Conservation (phyloP, 2,329 filamentous ascomycete species). For the Apiospora arundinis region DNA sequence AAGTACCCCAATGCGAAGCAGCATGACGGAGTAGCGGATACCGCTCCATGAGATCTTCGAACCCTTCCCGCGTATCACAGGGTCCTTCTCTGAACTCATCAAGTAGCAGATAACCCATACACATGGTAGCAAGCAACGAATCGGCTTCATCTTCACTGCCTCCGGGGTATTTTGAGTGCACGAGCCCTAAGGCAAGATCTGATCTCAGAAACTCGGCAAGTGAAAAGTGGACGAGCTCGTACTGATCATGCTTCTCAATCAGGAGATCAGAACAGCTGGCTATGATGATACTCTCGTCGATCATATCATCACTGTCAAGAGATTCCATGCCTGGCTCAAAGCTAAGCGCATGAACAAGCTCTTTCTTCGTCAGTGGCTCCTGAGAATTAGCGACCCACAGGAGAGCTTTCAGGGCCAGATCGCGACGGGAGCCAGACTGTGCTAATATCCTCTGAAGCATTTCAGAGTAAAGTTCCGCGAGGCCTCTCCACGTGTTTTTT, state of each 20-base stretch:
- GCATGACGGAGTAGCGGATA: not conserved
- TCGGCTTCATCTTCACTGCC: not conserved
- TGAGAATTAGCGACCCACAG: not conserved
- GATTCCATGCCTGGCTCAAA: not conserved
- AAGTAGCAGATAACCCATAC: not conserved
- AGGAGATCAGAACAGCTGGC: not conserved
- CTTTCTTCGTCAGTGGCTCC: not conserved
- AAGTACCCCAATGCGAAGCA: not conserved
- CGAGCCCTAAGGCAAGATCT: fast-evolving
- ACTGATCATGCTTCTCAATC: not conserved
- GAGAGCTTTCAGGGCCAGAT: not conserved
- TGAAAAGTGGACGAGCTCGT: not conserved
- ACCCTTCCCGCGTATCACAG: not conserved
- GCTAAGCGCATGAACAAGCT: not conserved
- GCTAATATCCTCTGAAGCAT: not conserved
- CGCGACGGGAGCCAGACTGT: not conserved
- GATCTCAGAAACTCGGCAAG: not conserved
- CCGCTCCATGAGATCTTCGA: not conserved
- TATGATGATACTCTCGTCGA: not conserved
- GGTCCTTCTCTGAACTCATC: not conserved
- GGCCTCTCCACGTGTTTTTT: not conserved
- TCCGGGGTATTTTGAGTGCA: too few species aligned
- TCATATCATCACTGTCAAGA: not conserved
- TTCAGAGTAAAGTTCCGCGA: not conserved
- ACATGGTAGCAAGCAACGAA: not conserved